Evolutionary conservation across 495 filamentous ascomycete species (phyloP).

Genomic region (Aspergillus biplanus): DNA sequence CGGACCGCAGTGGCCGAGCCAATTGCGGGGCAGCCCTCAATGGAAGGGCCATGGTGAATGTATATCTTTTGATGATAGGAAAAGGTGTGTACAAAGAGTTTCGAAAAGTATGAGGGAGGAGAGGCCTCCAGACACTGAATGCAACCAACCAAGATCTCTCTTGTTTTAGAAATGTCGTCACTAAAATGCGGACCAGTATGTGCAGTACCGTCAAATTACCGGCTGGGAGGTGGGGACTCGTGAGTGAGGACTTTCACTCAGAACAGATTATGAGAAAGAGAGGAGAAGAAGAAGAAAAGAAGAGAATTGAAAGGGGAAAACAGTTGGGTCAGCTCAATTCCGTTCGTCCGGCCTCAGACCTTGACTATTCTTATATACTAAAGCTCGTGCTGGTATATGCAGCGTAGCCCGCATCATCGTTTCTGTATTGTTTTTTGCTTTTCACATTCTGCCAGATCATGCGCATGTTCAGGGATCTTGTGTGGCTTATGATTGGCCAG

Average conservation of each 20-base stretch:
- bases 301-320: slow-evolving; percentile 1
- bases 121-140: too few relatives aligned
- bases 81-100: not conserved
- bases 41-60: not conserved
- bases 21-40: slow-evolving; percentile 19
- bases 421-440: slow-evolving; percentile 9
- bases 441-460: slow-evolving; percentile 19
- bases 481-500: slow-evolving; percentile 10
- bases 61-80: not conserved
- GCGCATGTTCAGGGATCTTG: not conserved
- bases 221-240: too few relatives aligned
- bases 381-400: slow-evolving; percentile 45
- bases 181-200: too few relatives aligned
- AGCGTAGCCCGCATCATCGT: slow-evolving; percentile 45
- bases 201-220: too few relatives aligned
- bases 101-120: not conserved
- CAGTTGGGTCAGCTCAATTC: not conserved
- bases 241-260: too few relatives aligned
- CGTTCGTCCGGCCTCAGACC: not conserved
- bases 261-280: not conserved
- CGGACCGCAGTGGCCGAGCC: slow-evolving; percentile 20
- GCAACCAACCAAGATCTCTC: too few relatives aligned
- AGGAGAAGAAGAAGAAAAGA: not conserved
- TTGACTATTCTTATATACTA: not conserved
- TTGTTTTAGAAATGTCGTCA: too few relatives aligned